phyloP scores from a whole-genome alignment of 2,329 filamentous ascomycete genomes.

The Fusarium odoratissimum region DNA sequence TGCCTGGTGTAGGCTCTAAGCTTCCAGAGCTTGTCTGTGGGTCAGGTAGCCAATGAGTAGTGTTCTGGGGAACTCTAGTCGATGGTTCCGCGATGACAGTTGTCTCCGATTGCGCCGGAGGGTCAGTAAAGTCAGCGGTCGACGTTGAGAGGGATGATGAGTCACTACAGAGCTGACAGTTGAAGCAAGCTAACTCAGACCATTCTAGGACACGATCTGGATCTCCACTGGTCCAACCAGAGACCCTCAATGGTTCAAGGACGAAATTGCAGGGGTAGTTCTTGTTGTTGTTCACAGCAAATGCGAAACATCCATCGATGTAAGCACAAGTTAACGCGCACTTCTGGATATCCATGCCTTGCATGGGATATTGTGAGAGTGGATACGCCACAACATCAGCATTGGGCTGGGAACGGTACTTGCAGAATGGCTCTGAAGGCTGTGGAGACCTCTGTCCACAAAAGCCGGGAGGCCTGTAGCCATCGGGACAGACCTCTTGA shows the following conservation, averaged over 20 bases:
- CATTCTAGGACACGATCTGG: background rate
- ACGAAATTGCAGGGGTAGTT: background rate
- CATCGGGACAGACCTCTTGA: background rate
- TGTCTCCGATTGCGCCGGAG: background rate
- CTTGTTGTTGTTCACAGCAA: background rate
- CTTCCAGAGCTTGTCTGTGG: background rate
- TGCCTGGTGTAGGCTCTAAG: background rate
- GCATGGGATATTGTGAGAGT: background rate
- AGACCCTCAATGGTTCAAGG: background rate
- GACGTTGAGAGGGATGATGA: background rate
- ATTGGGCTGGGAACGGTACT: background rate
- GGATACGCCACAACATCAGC: background rate
- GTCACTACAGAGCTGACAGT: background rate
- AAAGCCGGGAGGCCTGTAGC: background rate
- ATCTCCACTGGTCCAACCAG: background rate
- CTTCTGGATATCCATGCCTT: background rate
- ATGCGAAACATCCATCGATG: background rate
- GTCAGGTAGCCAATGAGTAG: background rate
- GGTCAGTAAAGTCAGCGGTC: background rate
- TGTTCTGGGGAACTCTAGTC: background rate
- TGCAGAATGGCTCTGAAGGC: background rate
- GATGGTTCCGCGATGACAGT: background rate
- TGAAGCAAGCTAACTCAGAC: background rate
- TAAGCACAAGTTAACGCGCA: background rate
- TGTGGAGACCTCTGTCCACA: background rate